Evolutionary conservation across 2,329 filamentous ascomycete species (phyloP), one percentile per base, ranked within the genome.

Genomic region (Aspergillus neotritici): DNA sequence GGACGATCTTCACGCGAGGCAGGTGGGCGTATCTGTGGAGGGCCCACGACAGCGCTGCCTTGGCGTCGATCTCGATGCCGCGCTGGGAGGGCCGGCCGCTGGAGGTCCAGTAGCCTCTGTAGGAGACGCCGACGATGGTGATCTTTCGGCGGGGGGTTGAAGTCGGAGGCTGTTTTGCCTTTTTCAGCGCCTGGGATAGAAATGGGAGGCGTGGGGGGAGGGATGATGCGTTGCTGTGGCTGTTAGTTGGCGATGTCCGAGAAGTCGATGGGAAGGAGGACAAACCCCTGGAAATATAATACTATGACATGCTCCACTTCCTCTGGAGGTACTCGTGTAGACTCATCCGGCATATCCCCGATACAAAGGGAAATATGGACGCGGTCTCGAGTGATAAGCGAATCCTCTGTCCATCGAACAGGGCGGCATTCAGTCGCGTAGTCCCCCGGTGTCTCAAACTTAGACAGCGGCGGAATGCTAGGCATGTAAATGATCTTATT

Each of bases 401-500:
- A 25, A 25, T 25, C 21, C 54, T 87, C 80, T n/a, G 71, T 64
- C 86, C 86, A 91, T 31, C 58, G 47, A n/a, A 89, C 70, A 0
- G 79, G 80, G 17, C 67, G 69, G 50, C 82, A 87, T 31, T 76
- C 71, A 4, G 63, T 60, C 17, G 69, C 69, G 58, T 86, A 88
- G 53, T 85, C 79, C 3, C 69, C 67, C 31, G 90, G 82, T 44
- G 68, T 80, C 67, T 89, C 83, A 16, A 75, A 73, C 12, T 84
- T 75, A 0, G 85, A 74, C 56, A 84, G 84, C 2, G 85, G 85
- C 13, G 85, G 84, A 39, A 89, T 66, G 35, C 83, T 84, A 0
- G 86, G 84, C 70, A 88, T 87, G 65, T 89, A 90, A 46, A 90
- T 84, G 58, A 90, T 87, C 59, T 84, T 83, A 58, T 90, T 87